These are phyloP conservation scores for Comarum palustre DNA, from an alignment of 306 rosid genomes.

Conservation along the genomic window DNA sequence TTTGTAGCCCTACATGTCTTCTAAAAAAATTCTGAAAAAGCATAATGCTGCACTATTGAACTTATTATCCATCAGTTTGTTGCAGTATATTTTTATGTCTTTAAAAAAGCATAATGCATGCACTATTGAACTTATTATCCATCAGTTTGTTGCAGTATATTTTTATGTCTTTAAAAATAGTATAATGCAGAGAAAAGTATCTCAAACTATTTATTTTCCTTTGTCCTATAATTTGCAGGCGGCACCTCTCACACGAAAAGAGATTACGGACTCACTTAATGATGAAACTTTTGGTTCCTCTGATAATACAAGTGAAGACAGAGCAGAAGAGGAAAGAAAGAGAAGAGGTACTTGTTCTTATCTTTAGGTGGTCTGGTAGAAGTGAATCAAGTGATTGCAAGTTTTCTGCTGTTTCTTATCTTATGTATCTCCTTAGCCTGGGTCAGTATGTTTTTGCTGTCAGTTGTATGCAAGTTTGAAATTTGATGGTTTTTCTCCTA, in stretches of 20 bases:
- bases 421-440: slow-evolving; percentile 20
- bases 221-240: slow-evolving; percentile 52
- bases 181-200: slow-evolving; percentile 15
- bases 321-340: slow-evolving; percentile 89
- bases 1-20: background rate
- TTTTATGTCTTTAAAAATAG: slow-evolving; percentile 19
- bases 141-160: slow-evolving; percentile 5
- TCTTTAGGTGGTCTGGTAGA: slow-evolving; percentile 15
- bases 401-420: slow-evolving; percentile 19
- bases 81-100: slow-evolving; percentile 15
- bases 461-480: slow-evolving; percentile 20
- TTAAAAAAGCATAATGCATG: background rate
- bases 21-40: background rate
- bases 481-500: slow-evolving; percentile 41
- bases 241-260: slow-evolving; percentile 63
- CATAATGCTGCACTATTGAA: background rate
- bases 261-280: slow-evolving; percentile 52
- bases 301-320: slow-evolving; percentile 71
- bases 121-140: background rate
- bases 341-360: slow-evolving; percentile 72
- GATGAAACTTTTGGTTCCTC: slow-evolving; percentile 92
- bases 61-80: slow-evolving; percentile 1
- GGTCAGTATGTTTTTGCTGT: slow-evolving; percentile 13
- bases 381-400: background rate
- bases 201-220: slow-evolving; percentile 9